Evolutionary conservation across 768 basidiomycete genomes (phyloP).

Genomic region (Phaffia australis): DNA sequence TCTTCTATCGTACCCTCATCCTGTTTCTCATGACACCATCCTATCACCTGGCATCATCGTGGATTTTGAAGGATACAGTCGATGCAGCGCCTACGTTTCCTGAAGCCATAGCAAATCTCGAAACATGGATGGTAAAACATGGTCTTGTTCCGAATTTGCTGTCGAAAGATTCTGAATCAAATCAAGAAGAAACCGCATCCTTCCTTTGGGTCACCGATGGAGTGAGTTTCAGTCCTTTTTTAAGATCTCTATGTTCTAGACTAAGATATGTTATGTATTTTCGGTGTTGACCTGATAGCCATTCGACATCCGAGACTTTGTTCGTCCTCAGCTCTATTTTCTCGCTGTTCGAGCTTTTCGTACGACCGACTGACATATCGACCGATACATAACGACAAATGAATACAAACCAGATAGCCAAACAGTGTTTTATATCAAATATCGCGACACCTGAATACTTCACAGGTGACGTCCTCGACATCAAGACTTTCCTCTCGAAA

Average conservation of each 20-base stretch:
- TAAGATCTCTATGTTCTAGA: not conserved
- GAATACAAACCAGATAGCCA: constrained; percentile 41
- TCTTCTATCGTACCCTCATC: not conserved
- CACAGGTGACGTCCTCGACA: constrained; percentile 14
- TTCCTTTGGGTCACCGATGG: constrained; percentile 31
- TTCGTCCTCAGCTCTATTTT: constrained; percentile 32
- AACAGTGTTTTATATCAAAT: constrained; percentile 79
- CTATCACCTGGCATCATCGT: not conserved
- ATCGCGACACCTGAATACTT: constrained; percentile 43
- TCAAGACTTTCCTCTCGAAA: constrained; percentile 5
- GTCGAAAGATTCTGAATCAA: not conserved
- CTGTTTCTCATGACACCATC: not conserved
- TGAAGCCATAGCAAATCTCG: constrained; percentile 53
- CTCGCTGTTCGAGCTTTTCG: too few relatives aligned
- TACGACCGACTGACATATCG: not conserved
- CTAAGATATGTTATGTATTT: not conserved
- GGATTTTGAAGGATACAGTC: constrained; percentile 58
- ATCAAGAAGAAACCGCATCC: not conserved
- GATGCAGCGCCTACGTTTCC: constrained; percentile 66
- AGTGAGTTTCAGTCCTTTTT: constrained; percentile 3
- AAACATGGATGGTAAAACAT: constrained; percentile 58
- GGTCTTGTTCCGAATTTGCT: constrained; percentile 46
- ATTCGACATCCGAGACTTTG: constrained; percentile 66
- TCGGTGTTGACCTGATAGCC: constrained; percentile 40
- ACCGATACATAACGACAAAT: not conserved